Base-by-base conservation (phyloP, 179 eudicot genomes). In the Camellia oleifera region DNA sequence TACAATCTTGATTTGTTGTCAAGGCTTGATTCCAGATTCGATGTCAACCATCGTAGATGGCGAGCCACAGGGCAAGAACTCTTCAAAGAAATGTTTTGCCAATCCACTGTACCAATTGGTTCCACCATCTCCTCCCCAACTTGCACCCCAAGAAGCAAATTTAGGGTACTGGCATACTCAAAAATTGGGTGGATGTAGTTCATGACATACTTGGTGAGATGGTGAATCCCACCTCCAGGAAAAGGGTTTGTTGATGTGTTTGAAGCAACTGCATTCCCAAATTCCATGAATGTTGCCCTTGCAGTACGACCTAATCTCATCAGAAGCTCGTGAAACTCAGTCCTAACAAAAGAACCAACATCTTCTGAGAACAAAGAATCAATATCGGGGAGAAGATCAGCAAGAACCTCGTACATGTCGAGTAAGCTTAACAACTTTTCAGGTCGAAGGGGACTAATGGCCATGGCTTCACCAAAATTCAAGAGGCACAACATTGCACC, bases 391-490 rank as follows among this genome's bases (percentile, higher is more conserved):
- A 69, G 64, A 75, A 92, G 88, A n/a, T 79, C 81, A 0, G 80
- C 83, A 2, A 95, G 74, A 67, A 82, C 87, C 85, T 92, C 97
- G 42, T 88, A 90, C 95, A 92, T 92, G 75, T 93, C 82, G 1
- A 95, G 92, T 57, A 94, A 73, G 68, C 82, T 75, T 77, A 87
- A 91, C 64, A 95, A 90, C 84, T 86, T 91, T 79, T 95, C 98
- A 0, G 97, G 89, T n/a, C 75, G 60, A 23, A 81, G 87, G 14
- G 93, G 86, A 2, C 92, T 91, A 6, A 92, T 87, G 1, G 89
- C 86, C 17, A 95, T 85, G 69, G 98, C 98, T 69, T 89, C 87
- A 1, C 98, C 98, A 45, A 95, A 94, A 78, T 86, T 94, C 86
- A 93, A 77, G 32, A 95, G 90, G 76, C 86, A 80, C 40, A 82